Percentiles rank a stretch among this genome's conserved stretches.
Conservation (phyloP, 495 filamentous ascomycete species). For the Aspergillus haitiensis region DNA sequence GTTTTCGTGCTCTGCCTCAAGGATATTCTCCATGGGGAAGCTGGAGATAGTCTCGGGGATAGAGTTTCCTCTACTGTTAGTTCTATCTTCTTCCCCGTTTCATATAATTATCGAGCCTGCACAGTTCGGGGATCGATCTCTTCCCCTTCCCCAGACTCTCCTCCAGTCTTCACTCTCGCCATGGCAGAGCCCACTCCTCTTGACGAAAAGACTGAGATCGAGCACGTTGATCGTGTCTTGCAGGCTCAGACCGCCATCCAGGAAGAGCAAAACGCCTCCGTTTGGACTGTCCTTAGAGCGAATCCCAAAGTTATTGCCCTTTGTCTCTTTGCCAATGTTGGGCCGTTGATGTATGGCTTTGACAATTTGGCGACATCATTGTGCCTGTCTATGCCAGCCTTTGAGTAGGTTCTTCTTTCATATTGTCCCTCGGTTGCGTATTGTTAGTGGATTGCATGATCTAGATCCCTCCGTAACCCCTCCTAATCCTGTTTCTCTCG, state of each 20-base stretch:
- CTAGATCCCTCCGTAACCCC: too few relatives aligned
- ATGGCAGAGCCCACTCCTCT: not conserved
- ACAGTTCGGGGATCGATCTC: too few relatives aligned
- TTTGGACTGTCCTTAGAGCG: not conserved
- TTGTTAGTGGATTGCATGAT: too few relatives aligned
- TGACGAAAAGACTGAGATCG: not conserved
- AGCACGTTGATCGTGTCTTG: not conserved
- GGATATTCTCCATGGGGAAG: too few relatives aligned
- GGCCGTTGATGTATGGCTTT: conserved; percentile 31
- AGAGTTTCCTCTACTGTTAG: too few relatives aligned
- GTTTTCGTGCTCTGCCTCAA: too few relatives aligned
- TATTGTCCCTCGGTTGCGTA: not conserved
- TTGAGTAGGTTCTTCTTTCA: conserved; percentile 21
- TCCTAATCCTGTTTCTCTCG: not conserved
- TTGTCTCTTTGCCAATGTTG: conserved; percentile 27
- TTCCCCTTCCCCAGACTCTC: too few relatives aligned
- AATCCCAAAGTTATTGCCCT: conserved; percentile 22
- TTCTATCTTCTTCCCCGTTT: too few relatives aligned
- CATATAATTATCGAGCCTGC: too few relatives aligned
- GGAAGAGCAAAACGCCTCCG: not conserved
- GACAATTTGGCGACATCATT: conserved; percentile 31
- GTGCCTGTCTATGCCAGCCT: conserved; percentile 29
- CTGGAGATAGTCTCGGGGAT: too few relatives aligned
- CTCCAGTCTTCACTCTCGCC: too few relatives aligned
- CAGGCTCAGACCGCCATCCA: not conserved